phyloP scores from a whole-genome alignment of 306 rosid species.

The Rosa lucieae region DNA sequence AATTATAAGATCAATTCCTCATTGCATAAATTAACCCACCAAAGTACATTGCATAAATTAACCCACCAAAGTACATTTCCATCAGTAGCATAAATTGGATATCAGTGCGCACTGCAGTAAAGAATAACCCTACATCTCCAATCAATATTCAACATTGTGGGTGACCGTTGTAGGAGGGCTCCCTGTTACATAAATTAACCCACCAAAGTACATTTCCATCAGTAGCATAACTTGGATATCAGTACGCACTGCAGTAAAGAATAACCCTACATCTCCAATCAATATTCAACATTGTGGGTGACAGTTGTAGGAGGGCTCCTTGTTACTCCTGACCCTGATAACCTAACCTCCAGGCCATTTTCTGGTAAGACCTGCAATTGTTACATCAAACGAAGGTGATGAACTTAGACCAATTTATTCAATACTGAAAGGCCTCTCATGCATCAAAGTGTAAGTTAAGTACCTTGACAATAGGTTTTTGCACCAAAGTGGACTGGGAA shows the following conservation, averaged over 20 bases:
- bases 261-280: no score
- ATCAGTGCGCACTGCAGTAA: no score
- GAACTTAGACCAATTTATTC: conserved; percentile 1
- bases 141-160: conserved; percentile 27
- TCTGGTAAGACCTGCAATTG: conserved; percentile 62
- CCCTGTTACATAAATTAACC: conserved; percentile 35
- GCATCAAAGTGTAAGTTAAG: conserved; percentile 23
- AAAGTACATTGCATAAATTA: no score
- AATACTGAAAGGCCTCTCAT: conserved; percentile 15
- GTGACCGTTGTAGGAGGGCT: conserved; percentile 91
- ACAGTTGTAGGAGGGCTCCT: conserved; percentile 89
- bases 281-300: conserved; percentile 44
- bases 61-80: no score
- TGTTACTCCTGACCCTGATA: conserved; percentile 77
- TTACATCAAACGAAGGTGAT: conserved; percentile 28
- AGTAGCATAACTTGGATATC: no score
- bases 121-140: no score
- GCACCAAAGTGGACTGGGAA: conserved; percentile 73
- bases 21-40: no score
- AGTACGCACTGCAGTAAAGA: no score
- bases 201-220: no score
- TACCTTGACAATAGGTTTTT: conserved; percentile 72
- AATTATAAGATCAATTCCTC: no score
- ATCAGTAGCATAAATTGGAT: no score
- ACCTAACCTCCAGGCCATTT: conserved; percentile 56